Percentiles rank a stretch among this genome's conserved stretches.
phyloP scores from a whole-genome alignment of 2,329 filamentous ascomycete genomes.

The Catunica adiposa region DNA sequence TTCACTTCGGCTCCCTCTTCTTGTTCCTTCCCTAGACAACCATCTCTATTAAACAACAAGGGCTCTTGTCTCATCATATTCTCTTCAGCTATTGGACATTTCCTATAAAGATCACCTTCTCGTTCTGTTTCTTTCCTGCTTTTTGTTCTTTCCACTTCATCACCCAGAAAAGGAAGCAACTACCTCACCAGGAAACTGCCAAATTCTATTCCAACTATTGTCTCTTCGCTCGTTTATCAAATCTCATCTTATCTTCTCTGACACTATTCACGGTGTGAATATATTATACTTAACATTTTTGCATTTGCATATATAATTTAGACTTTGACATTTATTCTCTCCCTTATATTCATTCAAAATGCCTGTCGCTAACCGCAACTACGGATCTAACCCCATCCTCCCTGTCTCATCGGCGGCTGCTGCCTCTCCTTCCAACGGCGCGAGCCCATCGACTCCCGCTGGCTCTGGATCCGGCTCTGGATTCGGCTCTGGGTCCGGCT shows the following conservation, averaged over 20 bases:
- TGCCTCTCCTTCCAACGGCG: neutral
- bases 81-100: too few species aligned
- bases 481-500: neutral
- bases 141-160: neutral
- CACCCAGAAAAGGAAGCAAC: neutral
- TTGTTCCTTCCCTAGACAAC: too few species aligned
- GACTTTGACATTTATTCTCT: slow-evolving; percentile 1
- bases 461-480: neutral
- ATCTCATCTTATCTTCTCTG: neutral
- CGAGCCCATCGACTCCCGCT: neutral
- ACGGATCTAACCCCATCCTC: slow-evolving; percentile 4
- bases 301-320: neutral
- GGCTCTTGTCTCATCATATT: too few species aligned
- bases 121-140: neutral
- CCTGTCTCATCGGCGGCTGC: neutral
- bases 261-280: neutral
- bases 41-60: too few species aligned
- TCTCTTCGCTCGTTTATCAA: neutral
- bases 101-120: too few species aligned
- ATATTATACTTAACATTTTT: neutral
- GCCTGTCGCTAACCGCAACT: slow-evolving; percentile 2
- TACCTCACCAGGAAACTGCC: neutral
- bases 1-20: too few species aligned
- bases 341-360: neutral
- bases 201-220: too few species aligned